Percentiles rank a stretch among this genome's conserved stretches.
Evolutionary conservation across 2,329 filamentous ascomycete genomes (phyloP).

Genomic region (Cytospora leucostoma): DNA sequence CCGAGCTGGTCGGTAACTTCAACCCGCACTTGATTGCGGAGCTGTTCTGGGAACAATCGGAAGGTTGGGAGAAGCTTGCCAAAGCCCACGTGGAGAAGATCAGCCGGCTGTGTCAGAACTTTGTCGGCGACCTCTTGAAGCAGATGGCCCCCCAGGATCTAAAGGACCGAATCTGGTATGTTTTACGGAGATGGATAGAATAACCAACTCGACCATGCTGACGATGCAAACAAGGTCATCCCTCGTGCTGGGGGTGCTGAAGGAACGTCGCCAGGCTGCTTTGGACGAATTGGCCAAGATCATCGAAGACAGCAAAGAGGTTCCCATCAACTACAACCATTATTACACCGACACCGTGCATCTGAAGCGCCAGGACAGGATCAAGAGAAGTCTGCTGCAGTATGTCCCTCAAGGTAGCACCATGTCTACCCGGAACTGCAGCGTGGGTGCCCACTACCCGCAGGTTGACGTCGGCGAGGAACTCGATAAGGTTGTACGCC

Average conservation of each 20-base stretch:
- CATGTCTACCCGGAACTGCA: background rate
- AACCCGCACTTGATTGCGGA: slow-evolving; percentile 7
- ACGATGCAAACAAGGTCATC: background rate
- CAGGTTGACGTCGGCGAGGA: background rate
- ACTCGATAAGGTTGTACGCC: background rate
- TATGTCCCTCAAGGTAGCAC: no score
- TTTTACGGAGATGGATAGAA: no score
- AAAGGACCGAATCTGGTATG: background rate
- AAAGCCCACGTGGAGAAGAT: background rate
- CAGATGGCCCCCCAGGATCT: background rate
- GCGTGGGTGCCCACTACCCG: background rate
- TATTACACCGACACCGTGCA: slow-evolving; percentile 11
- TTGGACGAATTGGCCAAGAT: background rate
- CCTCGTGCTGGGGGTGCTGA: background rate
- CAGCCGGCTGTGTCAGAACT: background rate
- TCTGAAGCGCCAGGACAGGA: background rate
- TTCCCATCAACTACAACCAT: slow-evolving; percentile 18
- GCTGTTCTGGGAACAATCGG: slow-evolving; percentile 23
- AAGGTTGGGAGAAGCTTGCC: background rate
- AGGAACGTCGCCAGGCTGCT: background rate
- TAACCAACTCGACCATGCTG: no score
- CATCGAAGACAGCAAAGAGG: background rate
- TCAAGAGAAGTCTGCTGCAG: background rate
- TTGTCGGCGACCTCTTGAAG: background rate
- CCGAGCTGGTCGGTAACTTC: slow-evolving; percentile 7